A percentile compares a stretch with the other conserved stretches of the same genome.
Evolutionary conservation across 768 basidiomycete genomes (phyloP).

Genomic region (Paxillus ammoniavirescens): DNA sequence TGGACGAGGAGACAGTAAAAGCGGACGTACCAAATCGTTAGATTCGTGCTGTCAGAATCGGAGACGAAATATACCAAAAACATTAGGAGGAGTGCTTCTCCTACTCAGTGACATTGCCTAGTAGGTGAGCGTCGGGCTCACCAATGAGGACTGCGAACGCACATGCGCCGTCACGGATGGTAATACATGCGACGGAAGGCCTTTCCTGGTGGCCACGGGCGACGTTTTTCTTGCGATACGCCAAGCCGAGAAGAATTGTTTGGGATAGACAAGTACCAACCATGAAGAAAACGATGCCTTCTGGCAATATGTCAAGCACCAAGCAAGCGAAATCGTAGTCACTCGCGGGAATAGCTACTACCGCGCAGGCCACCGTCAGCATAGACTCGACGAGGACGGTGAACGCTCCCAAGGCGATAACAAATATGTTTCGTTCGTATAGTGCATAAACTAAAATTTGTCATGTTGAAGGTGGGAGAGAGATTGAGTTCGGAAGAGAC

Average conservation of each 20-base stretch:
- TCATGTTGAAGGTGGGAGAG: not conserved
- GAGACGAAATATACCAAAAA: not conserved
- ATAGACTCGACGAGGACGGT: conserved; percentile 13
- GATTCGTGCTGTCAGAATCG: not conserved
- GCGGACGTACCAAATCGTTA: not conserved
- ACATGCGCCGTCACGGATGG: conserved; percentile 16
- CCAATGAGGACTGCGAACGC: conserved; percentile 7
- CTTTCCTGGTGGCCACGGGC: not conserved
- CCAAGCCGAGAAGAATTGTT: conserved; percentile 17
- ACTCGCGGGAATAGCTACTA: not conserved
- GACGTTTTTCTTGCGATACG: conserved; percentile 9
- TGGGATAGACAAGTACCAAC: conserved; percentile 11
- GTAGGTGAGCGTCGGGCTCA: conserved; percentile 2
- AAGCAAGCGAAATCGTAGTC: conserved; percentile 16
- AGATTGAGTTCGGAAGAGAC: not conserved
- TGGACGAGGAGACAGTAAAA: not conserved
- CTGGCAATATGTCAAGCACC: not conserved
- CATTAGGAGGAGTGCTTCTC: not conserved
- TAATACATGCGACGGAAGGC: not conserved
- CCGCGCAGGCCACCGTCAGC: not conserved
- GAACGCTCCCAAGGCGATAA: not conserved
- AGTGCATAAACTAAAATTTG: conserved; percentile 18
- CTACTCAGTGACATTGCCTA: no score
- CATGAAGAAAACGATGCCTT: conserved; percentile 4
- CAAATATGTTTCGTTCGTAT: conserved; percentile 2